Conservation (phyloP, 768 basidiomycete genomes). For the Trametes cinnabarina region DNA sequence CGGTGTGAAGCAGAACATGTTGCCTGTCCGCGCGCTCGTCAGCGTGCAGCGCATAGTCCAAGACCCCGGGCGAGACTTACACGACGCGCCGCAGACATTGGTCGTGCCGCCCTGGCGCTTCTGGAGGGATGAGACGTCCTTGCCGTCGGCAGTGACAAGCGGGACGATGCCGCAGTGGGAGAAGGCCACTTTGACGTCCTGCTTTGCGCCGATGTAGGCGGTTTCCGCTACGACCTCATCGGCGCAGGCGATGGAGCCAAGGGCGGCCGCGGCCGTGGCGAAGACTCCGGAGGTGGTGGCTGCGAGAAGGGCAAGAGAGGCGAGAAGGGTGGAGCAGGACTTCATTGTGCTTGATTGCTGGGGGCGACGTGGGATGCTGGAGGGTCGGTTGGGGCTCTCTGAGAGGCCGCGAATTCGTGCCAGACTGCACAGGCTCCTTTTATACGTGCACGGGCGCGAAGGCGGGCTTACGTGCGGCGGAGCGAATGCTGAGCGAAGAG, state of each 20-base stretch:
- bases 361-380: not conserved
- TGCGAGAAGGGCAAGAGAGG: not conserved
- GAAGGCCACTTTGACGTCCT: constrained; percentile 40
- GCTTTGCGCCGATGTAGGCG: constrained; percentile 40
- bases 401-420: not conserved
- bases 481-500: too few relatives aligned
- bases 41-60: not conserved
- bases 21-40: constrained; percentile 2
- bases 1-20: constrained; percentile 45
- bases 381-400: not conserved
- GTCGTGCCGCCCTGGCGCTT: constrained; percentile 24
- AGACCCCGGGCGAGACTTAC: constrained; percentile 31
- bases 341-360: not conserved
- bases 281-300: not conserved
- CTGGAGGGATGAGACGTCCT: constrained; percentile 13
- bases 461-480: too few relatives aligned
- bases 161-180: constrained; percentile 31
- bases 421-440: too few relatives aligned
- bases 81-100: constrained; percentile 43
- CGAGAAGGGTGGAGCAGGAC: not conserved
- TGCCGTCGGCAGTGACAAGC: constrained; percentile 3
- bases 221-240: constrained; percentile 16
- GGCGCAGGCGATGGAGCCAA: constrained; percentile 3
- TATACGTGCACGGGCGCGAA: too few relatives aligned
- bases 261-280: not conserved